A percentile compares a stretch with the other conserved stretches of the same genome.
phyloP scores from a whole-genome alignment of 305 asterid species.

The Fraxinus paxiana region DNA sequence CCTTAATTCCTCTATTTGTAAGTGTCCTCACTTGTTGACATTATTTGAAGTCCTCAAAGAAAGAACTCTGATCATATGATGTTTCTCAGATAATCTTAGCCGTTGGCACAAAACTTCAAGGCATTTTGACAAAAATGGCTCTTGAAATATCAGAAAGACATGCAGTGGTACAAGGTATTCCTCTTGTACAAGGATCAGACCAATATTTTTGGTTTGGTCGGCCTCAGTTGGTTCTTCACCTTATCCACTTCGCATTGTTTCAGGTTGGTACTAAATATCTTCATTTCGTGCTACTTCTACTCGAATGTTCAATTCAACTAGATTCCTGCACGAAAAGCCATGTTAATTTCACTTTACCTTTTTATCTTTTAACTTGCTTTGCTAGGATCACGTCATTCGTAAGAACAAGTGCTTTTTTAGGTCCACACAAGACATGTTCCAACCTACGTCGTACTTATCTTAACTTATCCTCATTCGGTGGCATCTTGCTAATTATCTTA shows the following conservation, averaged over 20 bases:
- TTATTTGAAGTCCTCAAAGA: constrained; percentile 10
- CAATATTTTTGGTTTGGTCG: constrained; percentile 78
- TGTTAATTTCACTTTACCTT: background rate
- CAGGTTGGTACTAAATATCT: constrained; percentile 46
- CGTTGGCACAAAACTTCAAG: constrained; percentile 85
- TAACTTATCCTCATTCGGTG: background rate
- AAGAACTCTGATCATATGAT: background rate
- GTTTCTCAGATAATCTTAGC: constrained; percentile 67
- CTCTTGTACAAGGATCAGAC: constrained; percentile 84
- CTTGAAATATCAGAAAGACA: constrained; percentile 73
- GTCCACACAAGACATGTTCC: background rate
- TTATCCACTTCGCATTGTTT: constrained; percentile 79
- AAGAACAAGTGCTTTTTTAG: background rate
- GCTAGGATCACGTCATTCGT: background rate
- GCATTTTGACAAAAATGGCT: constrained; percentile 77
- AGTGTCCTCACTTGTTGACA: constrained; percentile 30
- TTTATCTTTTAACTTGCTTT: background rate
- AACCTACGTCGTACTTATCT: background rate
- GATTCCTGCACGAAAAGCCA: background rate
- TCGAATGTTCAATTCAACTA: background rate
- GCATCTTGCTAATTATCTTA: background rate
- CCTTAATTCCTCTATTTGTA: constrained; percentile 73
- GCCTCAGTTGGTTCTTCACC: constrained; percentile 67
- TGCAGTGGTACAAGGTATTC: constrained; percentile 90
- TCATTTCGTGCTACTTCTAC: background rate